Evolutionary conservation across 1,139 yeast genomes (phyloP).

Genomic region (Geotrichum aggregatum): DNA sequence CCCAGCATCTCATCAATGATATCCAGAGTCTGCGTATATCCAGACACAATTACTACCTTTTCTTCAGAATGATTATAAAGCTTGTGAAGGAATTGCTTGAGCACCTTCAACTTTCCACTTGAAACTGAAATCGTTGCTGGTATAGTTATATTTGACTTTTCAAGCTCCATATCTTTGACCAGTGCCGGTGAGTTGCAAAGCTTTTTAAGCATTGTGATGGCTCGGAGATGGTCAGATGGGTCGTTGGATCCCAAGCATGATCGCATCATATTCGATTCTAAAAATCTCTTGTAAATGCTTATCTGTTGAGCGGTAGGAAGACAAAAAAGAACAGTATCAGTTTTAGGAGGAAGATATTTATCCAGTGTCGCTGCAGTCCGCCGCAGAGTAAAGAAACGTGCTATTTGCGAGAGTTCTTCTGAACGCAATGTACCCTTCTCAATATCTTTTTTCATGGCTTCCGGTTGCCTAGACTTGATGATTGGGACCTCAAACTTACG

Average conservation of each 20-base stretch:
- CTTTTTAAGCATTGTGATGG: conserved; percentile 73
- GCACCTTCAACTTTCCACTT: conserved; percentile 39
- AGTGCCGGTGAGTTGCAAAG: conserved; percentile 79
- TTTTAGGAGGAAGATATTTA: conserved; percentile 66
- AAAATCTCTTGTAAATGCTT: conserved; percentile 50
- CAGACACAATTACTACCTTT: conserved; percentile 82
- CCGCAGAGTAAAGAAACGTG: conserved; percentile 67
- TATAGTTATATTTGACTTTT: conserved; percentile 13
- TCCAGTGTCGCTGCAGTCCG: conserved; percentile 67
- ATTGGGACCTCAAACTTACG: conserved; percentile 68
- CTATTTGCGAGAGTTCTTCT: conserved; percentile 55
- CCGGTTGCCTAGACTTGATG: conserved; percentile 64
- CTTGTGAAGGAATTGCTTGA: conserved; percentile 33
- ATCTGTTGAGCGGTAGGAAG: conserved; percentile 66
- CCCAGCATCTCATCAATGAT: conserved; percentile 57
- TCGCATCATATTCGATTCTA: conserved; percentile 44
- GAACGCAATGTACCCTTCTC: conserved; percentile 60
- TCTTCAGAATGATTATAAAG: conserved; percentile 46
- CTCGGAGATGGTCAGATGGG: conserved; percentile 51
- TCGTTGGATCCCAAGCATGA: conserved; percentile 38
- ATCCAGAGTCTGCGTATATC: conserved; percentile 84
- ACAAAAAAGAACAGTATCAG: conserved; percentile 75
- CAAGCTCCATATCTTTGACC: conserved; percentile 39
- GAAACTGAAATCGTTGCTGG: conserved; percentile 20
- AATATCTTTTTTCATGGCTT: conserved; percentile 52